These are phyloP conservation scores for Cladobotryum protrusum DNA, from an alignment of 2,329 filamentous ascomycete species.

Conservation along the genomic window DNA sequence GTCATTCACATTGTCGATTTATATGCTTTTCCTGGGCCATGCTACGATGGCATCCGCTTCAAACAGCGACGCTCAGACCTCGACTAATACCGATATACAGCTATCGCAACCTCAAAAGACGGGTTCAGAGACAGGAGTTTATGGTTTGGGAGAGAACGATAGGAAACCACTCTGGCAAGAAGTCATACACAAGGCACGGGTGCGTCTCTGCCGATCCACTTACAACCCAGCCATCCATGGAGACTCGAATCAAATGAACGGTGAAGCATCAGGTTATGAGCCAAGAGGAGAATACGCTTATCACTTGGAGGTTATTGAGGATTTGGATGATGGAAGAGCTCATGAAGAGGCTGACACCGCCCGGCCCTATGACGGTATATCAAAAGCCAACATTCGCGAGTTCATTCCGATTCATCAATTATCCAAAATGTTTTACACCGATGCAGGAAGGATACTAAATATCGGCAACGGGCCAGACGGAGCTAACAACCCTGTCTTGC, in stretches of 20 bases:
- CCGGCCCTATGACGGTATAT: constrained; percentile 35
- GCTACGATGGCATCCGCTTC: constrained; percentile 29
- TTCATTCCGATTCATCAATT: constrained; percentile 53
- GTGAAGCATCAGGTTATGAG: neutral
- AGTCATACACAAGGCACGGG: constrained; percentile 84
- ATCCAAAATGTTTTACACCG: constrained; percentile 88
- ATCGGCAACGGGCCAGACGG: constrained; percentile 54
- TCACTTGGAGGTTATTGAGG: constrained; percentile 75
- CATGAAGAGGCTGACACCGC: constrained; percentile 37
- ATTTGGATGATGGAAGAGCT: constrained; percentile 56
- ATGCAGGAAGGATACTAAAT: constrained; percentile 83
- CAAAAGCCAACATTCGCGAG: constrained; percentile 44
- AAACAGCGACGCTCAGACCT: neutral
- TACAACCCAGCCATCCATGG: neutral
- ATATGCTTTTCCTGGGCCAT: constrained; percentile 91
- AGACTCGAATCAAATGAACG: neutral
- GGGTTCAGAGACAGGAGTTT: constrained; percentile 10
- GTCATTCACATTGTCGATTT: constrained; percentile 77
- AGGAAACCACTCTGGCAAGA: constrained; percentile 84
- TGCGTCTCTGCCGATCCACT: constrained; percentile 71
- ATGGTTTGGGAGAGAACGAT: constrained; percentile 33
- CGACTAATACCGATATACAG: neutral
- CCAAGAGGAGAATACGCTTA: constrained; percentile 55
- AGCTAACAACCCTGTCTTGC: constrained; percentile 30
- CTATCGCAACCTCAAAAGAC: neutral